Evolutionary conservation across 768 basidiomycete species (phyloP).

Genomic region (Boletus eberwhitei): DNA sequence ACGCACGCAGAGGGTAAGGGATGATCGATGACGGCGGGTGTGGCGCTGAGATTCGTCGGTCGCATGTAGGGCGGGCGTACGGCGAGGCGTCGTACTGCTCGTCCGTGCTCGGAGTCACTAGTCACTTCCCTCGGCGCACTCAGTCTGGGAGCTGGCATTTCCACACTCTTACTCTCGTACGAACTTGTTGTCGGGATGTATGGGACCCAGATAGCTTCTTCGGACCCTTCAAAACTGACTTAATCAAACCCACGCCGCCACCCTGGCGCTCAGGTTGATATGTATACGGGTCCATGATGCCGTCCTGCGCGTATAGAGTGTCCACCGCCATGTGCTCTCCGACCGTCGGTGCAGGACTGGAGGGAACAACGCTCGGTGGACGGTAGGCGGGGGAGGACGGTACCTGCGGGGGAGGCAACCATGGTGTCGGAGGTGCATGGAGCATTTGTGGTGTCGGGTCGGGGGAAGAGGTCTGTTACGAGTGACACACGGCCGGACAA

Average conservation of each 20-base stretch:
- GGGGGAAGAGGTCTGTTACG: constrained; percentile 21
- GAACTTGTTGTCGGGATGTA: background rate
- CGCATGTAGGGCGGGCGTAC: constrained; percentile 16
- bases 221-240: constrained; percentile 33
- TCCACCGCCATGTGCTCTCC: constrained; percentile 31
- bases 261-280: constrained; percentile 9
- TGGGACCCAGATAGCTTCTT: constrained; percentile 26
- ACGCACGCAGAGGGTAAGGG: constrained; percentile 1
- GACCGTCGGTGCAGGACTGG: constrained; percentile 26
- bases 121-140: constrained; percentile 5
- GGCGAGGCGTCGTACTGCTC: constrained; percentile 15
- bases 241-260: constrained; percentile 19
- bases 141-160: background rate
- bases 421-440: background rate
- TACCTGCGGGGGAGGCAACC: background rate
- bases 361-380: constrained; percentile 6
- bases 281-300: background rate
- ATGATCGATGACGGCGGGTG: background rate
- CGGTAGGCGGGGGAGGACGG: constrained; percentile 14
- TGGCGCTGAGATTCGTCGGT: background rate
- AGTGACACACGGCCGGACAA: no score
- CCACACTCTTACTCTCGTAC: constrained; percentile 2
- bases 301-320: constrained; percentile 3
- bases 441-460: constrained; percentile 15
- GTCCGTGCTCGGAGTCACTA: constrained; percentile 18